A percentile compares a stretch with the other conserved stretches of the same genome.
phyloP scores from a whole-genome alignment of 75 land plant species.

The Ceratopteris richardii region DNA sequence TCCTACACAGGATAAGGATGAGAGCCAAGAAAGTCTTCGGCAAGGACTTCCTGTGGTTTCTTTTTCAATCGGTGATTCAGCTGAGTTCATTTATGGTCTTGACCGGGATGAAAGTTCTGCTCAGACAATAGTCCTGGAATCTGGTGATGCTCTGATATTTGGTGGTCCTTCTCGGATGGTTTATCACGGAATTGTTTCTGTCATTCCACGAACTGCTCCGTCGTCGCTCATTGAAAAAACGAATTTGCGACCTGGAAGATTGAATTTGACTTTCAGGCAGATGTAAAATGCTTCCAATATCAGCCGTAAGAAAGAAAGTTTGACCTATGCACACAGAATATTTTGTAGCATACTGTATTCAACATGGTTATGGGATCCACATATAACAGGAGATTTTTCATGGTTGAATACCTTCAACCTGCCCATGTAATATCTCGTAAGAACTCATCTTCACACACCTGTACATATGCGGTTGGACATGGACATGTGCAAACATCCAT shows the following conservation, averaged over 20 bases:
- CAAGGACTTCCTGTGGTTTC: conserved; percentile 65
- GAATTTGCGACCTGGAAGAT: conserved; percentile 51
- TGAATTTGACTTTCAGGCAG: conserved; percentile 71
- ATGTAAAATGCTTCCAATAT: conserved; percentile 13
- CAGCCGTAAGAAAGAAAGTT: too few species aligned
- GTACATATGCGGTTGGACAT: too few species aligned
- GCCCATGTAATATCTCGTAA: too few species aligned
- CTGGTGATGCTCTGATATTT: conserved; percentile 74
- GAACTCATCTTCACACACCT: too few species aligned
- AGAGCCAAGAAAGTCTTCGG: conserved; percentile 34
- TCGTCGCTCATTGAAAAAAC: conserved; percentile 30
- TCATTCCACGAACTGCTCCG: conserved; percentile 40
- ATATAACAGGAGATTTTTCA: not conserved
- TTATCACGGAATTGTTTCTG: conserved; percentile 50
- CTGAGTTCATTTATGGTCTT: conserved; percentile 55
- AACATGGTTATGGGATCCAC: too few species aligned
- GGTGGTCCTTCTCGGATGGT: conserved; percentile 60
- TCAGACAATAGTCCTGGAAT: conserved; percentile 41
- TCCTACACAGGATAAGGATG: conserved; percentile 51
- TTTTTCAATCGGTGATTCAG: conserved; percentile 69
- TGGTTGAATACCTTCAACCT: too few species aligned
- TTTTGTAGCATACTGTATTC: too few species aligned
- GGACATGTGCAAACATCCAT: too few species aligned
- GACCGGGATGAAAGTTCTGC: conserved; percentile 40
- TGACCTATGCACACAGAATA: too few species aligned